Percentiles rank a stretch among this genome's conserved stretches.
phyloP scores from a whole-genome alignment of 2,329 filamentous ascomycete genomes.

The Verticillium nonalfalfae region DNA sequence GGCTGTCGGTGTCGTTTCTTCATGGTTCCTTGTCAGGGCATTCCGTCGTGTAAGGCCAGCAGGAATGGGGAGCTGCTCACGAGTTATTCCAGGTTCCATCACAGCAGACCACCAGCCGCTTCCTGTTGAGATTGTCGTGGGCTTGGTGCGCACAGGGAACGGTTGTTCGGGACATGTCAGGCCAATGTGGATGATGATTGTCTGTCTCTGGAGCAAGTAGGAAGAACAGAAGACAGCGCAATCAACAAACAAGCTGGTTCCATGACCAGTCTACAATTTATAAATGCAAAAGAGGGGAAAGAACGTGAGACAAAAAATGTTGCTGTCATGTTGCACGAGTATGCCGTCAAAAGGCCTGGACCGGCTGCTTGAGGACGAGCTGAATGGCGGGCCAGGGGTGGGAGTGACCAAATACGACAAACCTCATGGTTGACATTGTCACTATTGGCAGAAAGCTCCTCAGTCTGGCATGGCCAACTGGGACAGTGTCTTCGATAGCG shows the following conservation, averaged over 20 bases:
- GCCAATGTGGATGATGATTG: not conserved
- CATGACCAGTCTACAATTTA: not conserved
- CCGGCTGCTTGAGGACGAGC: not conserved
- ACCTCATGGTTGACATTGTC: not conserved
- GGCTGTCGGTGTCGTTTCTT: constrained; percentile 16
- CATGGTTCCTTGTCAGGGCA: not conserved
- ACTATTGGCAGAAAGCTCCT: not conserved
- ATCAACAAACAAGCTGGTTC: no score
- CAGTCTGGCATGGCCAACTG: not conserved
- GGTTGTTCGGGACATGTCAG: not conserved
- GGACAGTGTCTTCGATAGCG: not conserved
- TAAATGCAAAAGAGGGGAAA: no score
- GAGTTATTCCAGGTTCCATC: constrained; percentile 27
- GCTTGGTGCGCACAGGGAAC: constrained; percentile 6
- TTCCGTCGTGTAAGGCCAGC: not conserved
- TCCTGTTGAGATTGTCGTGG: constrained; percentile 6
- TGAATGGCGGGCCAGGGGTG: not conserved
- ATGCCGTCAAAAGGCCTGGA: not conserved
- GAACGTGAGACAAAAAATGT: no score
- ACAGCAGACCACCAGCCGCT: constrained; percentile 24
- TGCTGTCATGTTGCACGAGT: no score
- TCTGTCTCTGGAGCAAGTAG: no score
- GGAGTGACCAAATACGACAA: not conserved
- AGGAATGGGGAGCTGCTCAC: not conserved
- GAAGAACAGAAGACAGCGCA: not conserved